Conservation (phyloP, 768 basidiomycete genomes). For the Rhodotorula paludigena region DNA sequence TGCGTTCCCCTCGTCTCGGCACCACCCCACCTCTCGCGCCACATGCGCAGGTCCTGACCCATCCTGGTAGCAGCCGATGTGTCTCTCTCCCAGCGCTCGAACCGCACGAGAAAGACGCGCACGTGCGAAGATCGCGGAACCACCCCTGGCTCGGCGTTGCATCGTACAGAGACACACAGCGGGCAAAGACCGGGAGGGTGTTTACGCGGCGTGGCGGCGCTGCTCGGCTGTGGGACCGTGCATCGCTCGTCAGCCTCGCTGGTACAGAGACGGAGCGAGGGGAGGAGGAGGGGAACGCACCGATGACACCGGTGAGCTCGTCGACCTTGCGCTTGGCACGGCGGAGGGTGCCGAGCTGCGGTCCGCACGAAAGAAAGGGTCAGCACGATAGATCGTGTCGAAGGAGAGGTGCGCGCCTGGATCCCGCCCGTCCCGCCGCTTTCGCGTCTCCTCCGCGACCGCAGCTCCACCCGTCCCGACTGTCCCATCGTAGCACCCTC, state of each 20-base stretch:
- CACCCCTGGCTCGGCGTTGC: too few species aligned
- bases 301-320: conserved; percentile 81
- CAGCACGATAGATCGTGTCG: not conserved
- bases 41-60: too few species aligned
- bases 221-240: conserved; percentile 19
- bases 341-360: conserved; percentile 83
- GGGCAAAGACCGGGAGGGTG: too few species aligned
- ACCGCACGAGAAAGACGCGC: too few species aligned
- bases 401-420: not conserved
- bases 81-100: too few species aligned
- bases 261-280: not conserved
- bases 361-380: conserved; percentile 44
- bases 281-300: conserved; percentile 1
- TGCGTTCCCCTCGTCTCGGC: too few species aligned
- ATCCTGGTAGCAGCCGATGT: too few species aligned
- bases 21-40: too few species aligned
- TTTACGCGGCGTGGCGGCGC: conserved; percentile 36
- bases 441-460: not conserved
- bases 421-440: not conserved
- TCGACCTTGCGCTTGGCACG: conserved; percentile 99
- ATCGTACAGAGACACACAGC: not conserved
- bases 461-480: too few species aligned
- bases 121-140: too few species aligned
- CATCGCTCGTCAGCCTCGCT: not conserved
- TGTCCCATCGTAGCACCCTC: not conserved